phyloP scores from a whole-genome alignment of 306 rosid genomes.

The Astragalus glycyphyllos region DNA sequence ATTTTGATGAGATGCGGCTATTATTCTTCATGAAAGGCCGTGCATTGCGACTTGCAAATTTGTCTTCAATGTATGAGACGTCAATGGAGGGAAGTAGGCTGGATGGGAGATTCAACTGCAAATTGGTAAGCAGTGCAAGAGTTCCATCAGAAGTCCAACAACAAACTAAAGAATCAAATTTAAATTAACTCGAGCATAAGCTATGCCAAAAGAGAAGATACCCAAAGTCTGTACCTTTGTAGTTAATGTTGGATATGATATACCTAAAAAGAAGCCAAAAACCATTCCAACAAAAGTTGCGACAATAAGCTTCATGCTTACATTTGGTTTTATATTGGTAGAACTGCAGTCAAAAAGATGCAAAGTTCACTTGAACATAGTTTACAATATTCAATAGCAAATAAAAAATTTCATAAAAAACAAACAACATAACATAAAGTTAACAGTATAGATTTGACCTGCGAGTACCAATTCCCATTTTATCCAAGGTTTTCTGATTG shows the following conservation, averaged over 20 bases:
- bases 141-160: slow-evolving; percentile 37
- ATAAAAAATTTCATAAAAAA: slow-evolving; percentile 14
- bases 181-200: slow-evolving; percentile 26
- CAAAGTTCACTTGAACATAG: slow-evolving; percentile 35
- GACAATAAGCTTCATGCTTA: slow-evolving; percentile 78
- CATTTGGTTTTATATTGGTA: slow-evolving; percentile 77
- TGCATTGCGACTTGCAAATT: slow-evolving; percentile 49
- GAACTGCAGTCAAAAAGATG: slow-evolving; percentile 66
- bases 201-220: slow-evolving; percentile 12
- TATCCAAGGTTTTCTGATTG: slow-evolving; percentile 58
- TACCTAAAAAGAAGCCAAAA: slow-evolving; percentile 89
- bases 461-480: slow-evolving; percentile 84
- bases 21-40: slow-evolving; percentile 52
- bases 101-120: slow-evolving; percentile 82
- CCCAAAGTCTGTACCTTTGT: slow-evolving; percentile 65
- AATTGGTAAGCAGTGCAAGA: slow-evolving; percentile 36
- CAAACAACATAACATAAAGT: slow-evolving; percentile 30
- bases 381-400: slow-evolving; percentile 29
- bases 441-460: slow-evolving; percentile 55
- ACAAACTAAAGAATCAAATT: slow-evolving; percentile 35
- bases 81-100: slow-evolving; percentile 70
- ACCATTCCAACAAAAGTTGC: slow-evolving; percentile 83
- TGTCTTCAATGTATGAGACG: slow-evolving; percentile 53
- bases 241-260: slow-evolving; percentile 80
- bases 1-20: slow-evolving; percentile 48